Base-by-base conservation (phyloP, 106 monocot genomes). In the Acorus calamus region DNA sequence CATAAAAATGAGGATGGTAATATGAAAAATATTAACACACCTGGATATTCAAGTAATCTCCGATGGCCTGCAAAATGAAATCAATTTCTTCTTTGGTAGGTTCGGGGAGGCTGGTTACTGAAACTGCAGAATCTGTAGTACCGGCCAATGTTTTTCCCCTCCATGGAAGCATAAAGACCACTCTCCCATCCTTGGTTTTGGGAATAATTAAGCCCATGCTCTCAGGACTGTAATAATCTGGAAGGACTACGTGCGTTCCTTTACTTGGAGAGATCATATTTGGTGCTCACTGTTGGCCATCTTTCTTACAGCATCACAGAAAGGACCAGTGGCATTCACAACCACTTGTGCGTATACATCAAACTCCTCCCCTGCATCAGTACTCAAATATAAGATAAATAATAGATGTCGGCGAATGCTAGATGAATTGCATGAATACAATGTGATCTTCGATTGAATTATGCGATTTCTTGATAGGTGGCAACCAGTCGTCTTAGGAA, bases 161-260 rank as follows among this genome's bases (percentile, higher is more conserved):
- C 96, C 96, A 96, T 1, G 96, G 96, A 46, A 96, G 63, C 96
- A 96, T 88, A 76, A 96, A 91, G 5, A 87, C 84, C 69, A 96
- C 76, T 63, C 96, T 84, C 7, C 96, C 96, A 84, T 96, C 96
- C 66, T 96, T 96, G 47, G 96, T 96, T 65, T 96, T 96, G 55
- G 96, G 96, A 47, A 96, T 91, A 78, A 96, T 91, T 64, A 96
- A 78, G 10, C 96, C 96, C 96, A 96, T 96, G 14, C 96, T 91
- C 63, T 96, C 96, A 63, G 96, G 96, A 64, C 87, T 91, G 59
- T 96, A 96, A 71, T 96, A 96, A 71, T 96, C 96, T 57, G 96
- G 96, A 76, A 96, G 87, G 60, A 96, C 90, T 55, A 96, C 81
- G 73, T 96, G 96, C n/a, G 87, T 90, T 46, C 96, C 96, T 53